Evolutionary conservation across 768 basidiomycete genomes (phyloP).

Genomic region (Lactarius akahatsu): DNA sequence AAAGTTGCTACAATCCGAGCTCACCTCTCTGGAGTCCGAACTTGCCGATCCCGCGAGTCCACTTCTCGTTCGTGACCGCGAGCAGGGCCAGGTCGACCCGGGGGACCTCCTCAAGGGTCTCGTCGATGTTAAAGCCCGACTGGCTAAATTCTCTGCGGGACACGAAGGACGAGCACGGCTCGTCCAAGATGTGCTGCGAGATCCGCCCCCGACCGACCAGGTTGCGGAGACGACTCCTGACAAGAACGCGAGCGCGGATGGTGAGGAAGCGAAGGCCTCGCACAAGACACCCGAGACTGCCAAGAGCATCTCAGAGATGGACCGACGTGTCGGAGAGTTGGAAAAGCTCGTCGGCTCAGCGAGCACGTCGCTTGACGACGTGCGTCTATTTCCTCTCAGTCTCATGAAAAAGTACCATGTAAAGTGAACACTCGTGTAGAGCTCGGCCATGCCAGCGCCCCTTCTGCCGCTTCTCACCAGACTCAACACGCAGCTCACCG

Average conservation of each 20-base stretch:
- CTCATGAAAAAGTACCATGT: neutral
- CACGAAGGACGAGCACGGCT: constrained; percentile 65
- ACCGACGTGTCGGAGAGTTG: constrained; percentile 78
- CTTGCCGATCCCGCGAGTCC: constrained; percentile 81
- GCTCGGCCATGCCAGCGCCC: constrained; percentile 71
- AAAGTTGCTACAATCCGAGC: constrained; percentile 69
- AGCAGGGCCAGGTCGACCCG: constrained; percentile 63
- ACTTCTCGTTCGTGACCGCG: constrained; percentile 55
- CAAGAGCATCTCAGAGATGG: constrained; percentile 67
- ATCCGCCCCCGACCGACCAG: constrained; percentile 35
- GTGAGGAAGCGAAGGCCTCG: constrained; percentile 20
- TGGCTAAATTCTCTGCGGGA: constrained; percentile 65
- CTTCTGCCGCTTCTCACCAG: constrained; percentile 79
- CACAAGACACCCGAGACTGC: constrained; percentile 35
- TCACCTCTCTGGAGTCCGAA: constrained; percentile 76
- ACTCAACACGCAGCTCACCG: constrained; percentile 79
- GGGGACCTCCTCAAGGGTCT: constrained; percentile 75
- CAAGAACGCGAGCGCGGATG: constrained; percentile 27
- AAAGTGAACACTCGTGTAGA: constrained; percentile 40
- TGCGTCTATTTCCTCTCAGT: constrained; percentile 36
- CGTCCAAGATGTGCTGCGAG: constrained; percentile 54
- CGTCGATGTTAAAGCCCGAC: constrained; percentile 66
- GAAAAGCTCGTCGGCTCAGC: constrained; percentile 83
- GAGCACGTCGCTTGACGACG: constrained; percentile 80
- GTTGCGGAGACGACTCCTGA: constrained; percentile 18